Evolutionary conservation across 176 grass and related monocot species (phyloP).

Genomic region (Juncus effusus): DNA sequence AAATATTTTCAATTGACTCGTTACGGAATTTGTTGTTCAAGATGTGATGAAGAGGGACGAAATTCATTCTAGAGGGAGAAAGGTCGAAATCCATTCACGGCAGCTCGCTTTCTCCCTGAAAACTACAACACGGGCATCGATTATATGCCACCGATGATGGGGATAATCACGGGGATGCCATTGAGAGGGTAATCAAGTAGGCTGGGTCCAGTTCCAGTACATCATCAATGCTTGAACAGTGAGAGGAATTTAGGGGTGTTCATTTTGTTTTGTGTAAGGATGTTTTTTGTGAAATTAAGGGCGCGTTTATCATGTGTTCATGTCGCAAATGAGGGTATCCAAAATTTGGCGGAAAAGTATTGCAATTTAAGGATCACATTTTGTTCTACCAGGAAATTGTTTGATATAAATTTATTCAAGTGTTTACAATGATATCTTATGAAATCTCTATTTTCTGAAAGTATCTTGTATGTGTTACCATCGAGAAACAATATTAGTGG

Average conservation of each 20-base stretch:
- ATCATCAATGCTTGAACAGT: too few species aligned
- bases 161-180: constrained; percentile 1
- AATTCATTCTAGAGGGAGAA: not conserved
- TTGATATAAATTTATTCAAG: too few species aligned
- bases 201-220: too few species aligned
- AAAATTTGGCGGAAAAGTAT: not conserved
- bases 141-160: not conserved
- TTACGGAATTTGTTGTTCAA: not conserved
- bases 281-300: not conserved
- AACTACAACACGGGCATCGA: not conserved
- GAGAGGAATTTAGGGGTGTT: too few species aligned
- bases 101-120: constrained; percentile 15
- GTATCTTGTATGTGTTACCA: too few species aligned
- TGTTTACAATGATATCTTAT: too few species aligned
- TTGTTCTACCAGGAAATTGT: too few species aligned
- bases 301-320: not conserved
- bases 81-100: not conserved
- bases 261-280: too few species aligned
- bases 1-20: not conserved
- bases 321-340: not conserved
- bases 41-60: not conserved
- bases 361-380: too few species aligned
- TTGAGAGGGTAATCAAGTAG: not conserved
- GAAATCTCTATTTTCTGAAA: too few species aligned
- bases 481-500: too few species aligned